Percentiles rank a stretch among this genome's conserved stretches.
phyloP scores from a whole-genome alignment of 306 rosid genomes.

The Vigna unguiculata region DNA sequence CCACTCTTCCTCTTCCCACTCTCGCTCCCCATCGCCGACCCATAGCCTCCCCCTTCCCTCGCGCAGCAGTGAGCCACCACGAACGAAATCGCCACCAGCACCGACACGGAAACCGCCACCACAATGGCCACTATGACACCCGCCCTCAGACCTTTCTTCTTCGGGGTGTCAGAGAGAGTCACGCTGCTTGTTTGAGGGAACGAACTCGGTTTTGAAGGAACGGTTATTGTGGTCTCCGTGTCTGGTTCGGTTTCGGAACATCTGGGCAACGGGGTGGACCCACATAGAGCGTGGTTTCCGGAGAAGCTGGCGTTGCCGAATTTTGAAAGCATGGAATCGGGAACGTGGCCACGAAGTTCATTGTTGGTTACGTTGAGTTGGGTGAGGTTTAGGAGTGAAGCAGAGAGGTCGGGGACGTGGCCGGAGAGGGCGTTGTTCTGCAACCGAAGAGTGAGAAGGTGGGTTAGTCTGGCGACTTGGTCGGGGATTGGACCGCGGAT shows the following conservation, averaged over 20 bases:
- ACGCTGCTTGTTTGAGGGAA: conserved; percentile 66
- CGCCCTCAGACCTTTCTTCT: conserved; percentile 56
- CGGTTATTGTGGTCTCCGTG: conserved; percentile 38
- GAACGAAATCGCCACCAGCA: conserved; percentile 71
- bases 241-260: conserved; percentile 62
- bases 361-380: conserved; percentile 84
- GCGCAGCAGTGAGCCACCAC: conserved; percentile 78
- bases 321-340: conserved; percentile 65
- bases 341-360: conserved; percentile 70
- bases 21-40: conserved; percentile 69
- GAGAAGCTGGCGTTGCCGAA: conserved; percentile 72
- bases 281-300: conserved; percentile 86
- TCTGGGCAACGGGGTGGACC: conserved; percentile 65
- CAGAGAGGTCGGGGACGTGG: conserved; percentile 70
- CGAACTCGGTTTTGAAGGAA: conserved; percentile 84
- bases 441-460: conserved; percentile 80
- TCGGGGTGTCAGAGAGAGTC: neutral
- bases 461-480: conserved; percentile 49
- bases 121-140: conserved; percentile 82
- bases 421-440: conserved; percentile 85
- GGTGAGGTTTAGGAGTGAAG: conserved; percentile 55
- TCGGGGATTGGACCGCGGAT: conserved; percentile 67
- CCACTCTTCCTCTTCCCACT: conserved; percentile 76
- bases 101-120: conserved; percentile 67
- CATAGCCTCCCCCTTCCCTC: conserved; percentile 54